These are phyloP conservation scores for Mrakiaceae sp. DNA, from an alignment of 1,284 basidiomycete species.

Conservation along the genomic window DNA sequence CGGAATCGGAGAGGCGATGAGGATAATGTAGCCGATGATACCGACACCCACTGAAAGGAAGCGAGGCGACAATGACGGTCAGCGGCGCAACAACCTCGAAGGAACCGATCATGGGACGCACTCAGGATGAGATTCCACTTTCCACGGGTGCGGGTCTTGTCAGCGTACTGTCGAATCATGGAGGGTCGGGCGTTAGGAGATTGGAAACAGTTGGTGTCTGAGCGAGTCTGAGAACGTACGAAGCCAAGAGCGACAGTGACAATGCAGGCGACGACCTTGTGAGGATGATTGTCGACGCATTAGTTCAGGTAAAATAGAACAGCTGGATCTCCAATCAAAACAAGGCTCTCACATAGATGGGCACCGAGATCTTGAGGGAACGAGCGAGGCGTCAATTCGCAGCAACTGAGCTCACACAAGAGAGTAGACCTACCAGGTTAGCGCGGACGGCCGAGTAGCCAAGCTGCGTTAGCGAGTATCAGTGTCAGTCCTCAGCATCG, in stretches of 20 bases:
- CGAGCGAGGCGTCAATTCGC: neutral
- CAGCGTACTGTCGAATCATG: neutral
- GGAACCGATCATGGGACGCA: too few relatives aligned
- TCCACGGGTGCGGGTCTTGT: neutral
- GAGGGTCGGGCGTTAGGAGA: too few relatives aligned
- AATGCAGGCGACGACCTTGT: neutral
- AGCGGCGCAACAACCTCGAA: too few relatives aligned
- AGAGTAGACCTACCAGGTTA: neutral
- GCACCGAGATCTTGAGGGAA: neutral
- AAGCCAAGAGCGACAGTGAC: conserved; percentile 5
- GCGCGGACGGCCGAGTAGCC: conserved; percentile 2
- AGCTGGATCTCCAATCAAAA: neutral
- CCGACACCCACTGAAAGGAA: neutral
- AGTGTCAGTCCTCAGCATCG: neutral
- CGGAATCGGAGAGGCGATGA: neutral
- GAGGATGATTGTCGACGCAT: too few relatives aligned
- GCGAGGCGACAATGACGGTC: too few relatives aligned
- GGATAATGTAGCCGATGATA: conserved; percentile 7
- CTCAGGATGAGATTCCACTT: conserved; percentile 8
- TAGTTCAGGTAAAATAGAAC: too few relatives aligned
- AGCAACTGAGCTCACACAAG: neutral
- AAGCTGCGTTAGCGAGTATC: neutral
- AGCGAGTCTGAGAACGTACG: neutral
- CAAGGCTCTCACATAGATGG: conserved; percentile 2
- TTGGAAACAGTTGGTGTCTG: too few relatives aligned